phyloP scores from a whole-genome alignment of 306 rosid species.

The Rosa persica region DNA sequence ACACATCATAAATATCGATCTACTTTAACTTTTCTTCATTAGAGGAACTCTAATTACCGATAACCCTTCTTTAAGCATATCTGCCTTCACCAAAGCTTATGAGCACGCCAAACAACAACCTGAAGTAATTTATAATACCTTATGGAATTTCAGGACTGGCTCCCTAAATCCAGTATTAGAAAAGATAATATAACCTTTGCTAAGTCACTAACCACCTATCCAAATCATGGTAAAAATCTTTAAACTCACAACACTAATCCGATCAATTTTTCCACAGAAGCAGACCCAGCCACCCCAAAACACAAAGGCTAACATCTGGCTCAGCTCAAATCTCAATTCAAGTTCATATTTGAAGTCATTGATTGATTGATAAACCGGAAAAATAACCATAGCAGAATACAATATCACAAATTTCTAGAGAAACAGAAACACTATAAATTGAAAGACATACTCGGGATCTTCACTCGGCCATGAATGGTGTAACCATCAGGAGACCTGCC shows the following conservation, averaged over 20 bases:
- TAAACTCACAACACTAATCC: slow-evolving; percentile 6
- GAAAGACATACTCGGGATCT: slow-evolving; percentile 65
- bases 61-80: neutral
- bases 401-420: neutral
- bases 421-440: neutral
- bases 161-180: neutral
- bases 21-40: neutral
- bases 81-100: neutral
- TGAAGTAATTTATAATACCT: neutral
- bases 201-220: neutral
- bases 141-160: neutral
- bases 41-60: neutral
- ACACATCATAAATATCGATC: no score
- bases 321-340: neutral
- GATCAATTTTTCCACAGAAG: slow-evolving; percentile 8
- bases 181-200: neutral
- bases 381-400: neutral
- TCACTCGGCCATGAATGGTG: slow-evolving; percentile 85
- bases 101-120: neutral
- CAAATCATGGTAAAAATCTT: neutral
- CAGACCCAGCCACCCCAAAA: neutral
- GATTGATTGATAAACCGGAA: neutral
- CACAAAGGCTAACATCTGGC: neutral
- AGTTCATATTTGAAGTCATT: neutral
- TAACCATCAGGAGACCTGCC: slow-evolving; percentile 72